Evolutionary conservation across 169 alveolate species (phyloP).

Genomic region (Eimeria acervulina): DNA sequence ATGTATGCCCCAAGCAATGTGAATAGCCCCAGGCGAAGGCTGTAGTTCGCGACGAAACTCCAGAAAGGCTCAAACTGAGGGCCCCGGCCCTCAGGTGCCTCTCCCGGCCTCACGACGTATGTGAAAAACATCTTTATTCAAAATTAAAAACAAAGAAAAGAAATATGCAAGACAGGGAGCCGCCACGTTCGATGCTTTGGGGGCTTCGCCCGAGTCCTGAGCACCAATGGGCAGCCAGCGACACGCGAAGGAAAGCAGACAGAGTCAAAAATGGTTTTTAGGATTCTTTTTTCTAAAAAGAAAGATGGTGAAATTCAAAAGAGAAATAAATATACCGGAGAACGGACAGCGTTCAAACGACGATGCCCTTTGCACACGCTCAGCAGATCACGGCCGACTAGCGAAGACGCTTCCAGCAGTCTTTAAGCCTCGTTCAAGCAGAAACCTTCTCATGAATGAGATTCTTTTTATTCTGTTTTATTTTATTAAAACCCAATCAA

Average conservation of each 20-base stretch:
- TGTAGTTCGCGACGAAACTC: constrained; percentile 93
- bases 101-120: constrained; percentile 96
- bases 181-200: background rate
- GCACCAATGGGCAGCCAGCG: background rate
- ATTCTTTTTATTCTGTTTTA: background rate
- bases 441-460: background rate
- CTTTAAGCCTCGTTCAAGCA: background rate
- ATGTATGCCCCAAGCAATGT: constrained; percentile 88
- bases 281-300: background rate
- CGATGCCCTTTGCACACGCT: background rate
- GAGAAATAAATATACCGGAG: no score
- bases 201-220: background rate
- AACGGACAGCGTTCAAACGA: no score
- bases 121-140: constrained; percentile 92
- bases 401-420: background rate
- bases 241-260: background rate
- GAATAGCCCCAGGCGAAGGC: constrained; percentile 93
- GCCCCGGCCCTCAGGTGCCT: constrained; percentile 97
- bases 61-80: constrained; percentile 96
- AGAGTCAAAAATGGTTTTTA: background rate
- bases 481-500: background rate
- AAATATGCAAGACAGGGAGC: background rate
- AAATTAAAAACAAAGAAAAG: background rate
- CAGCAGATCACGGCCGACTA: background rate
- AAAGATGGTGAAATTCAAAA: background rate